Evolutionary conservation across 2,329 filamentous ascomycete species (phyloP).

Genomic region (Aspergillus sergii): DNA sequence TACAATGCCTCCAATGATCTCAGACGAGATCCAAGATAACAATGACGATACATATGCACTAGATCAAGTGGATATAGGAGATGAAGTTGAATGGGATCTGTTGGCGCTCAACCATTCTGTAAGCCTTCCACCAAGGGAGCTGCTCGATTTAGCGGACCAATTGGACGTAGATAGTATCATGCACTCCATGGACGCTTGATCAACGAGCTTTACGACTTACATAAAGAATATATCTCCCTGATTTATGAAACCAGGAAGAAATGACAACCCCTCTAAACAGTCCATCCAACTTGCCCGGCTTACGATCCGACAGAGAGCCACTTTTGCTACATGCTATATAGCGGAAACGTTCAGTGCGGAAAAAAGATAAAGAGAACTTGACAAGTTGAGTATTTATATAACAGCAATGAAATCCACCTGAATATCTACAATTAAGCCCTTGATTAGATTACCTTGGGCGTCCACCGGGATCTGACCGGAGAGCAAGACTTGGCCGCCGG

Average conservation of each 20-base stretch:
- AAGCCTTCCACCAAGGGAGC: constrained; percentile 26
- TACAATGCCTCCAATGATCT: constrained; percentile 1
- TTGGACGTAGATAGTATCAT: constrained; percentile 17
- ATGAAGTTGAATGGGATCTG: constrained; percentile 30
- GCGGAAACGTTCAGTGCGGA: not conserved
- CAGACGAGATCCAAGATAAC: not conserved
- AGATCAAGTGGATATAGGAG: constrained; percentile 2
- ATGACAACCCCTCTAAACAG: not conserved
- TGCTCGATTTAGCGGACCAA: constrained; percentile 29
- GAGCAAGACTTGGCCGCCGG: constrained; percentile 63
- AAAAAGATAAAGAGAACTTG: not conserved
- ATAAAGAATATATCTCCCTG: not conserved
- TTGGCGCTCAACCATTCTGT: constrained; percentile 26
- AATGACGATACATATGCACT: not conserved
- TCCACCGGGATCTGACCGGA: constrained; percentile 72
- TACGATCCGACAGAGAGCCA: too few relatives aligned
- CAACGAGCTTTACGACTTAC: not conserved
- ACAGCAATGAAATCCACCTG: constrained; percentile 18
- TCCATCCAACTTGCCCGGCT: not conserved
- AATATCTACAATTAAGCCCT: constrained; percentile 26
- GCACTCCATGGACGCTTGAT: not conserved
- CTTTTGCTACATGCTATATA: not conserved
- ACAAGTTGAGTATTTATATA: not conserved
- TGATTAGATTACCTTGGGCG: constrained; percentile 56
- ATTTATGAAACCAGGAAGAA: not conserved